Evolutionary conservation across 306 rosid genomes (phyloP), one percentile per base, ranked within the genome.

Genomic region (Nissolia schottii): DNA sequence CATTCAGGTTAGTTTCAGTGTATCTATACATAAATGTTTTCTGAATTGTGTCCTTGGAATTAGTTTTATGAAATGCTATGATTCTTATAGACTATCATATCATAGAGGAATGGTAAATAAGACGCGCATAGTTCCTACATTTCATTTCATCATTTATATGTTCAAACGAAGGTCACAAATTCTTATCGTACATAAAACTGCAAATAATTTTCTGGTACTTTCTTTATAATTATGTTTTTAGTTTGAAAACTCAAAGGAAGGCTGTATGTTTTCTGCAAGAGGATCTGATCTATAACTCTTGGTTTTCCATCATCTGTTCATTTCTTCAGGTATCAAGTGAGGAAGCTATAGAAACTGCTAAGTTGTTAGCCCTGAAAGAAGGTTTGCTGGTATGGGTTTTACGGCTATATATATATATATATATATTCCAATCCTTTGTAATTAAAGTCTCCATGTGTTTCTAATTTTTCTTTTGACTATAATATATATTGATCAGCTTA

Each of bases 321-420:
- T 14, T 20, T 10, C 29, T 64, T 51, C 66, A 64, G 79, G 65
- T 74, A 18, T 64, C 79, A 49, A 59, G 81, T 37, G 81, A 69
- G 10, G 81, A 77, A 38, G 84, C 91, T n/a, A 84, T 88, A 19
- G 89, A 88, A 70, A 86, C 79, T 25, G 76, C 94, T 11, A 84
- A 79, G 72, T 77, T 67, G 58, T 82, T 88, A 35, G 88, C 91
- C 63, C 57, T 84, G 19, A 90, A 84, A 75, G 96, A 90, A 86
- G 91, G 93, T 27, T 80, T 90, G 76, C 81, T 87, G 86, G 93
- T 90, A 85, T 15, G 74, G 6, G 31, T 87, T 32, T 28, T 23
- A 22, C 11, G 31, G 10, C 27, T 14, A 41, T n/a, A n/a, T n/a
- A n/a, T n/a, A n/a, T n/a, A n/a, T n/a, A n/a, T n/a, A n/a, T n/a